phyloP scores from a whole-genome alignment of 1,284 basidiomycete species.

The Ganoderma lucidum region DNA sequence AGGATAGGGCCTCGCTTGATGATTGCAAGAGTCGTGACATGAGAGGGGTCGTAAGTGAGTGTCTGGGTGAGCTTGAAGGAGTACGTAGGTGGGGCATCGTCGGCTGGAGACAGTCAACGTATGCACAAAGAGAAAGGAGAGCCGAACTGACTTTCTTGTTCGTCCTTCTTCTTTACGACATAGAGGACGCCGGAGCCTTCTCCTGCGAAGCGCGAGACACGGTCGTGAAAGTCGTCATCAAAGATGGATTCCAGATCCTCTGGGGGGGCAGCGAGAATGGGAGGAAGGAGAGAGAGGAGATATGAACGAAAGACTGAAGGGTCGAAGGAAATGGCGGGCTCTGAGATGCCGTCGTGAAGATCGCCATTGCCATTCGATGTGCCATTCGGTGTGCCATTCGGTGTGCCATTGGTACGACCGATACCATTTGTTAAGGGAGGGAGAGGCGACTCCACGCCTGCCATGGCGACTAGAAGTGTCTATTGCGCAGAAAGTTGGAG shows the following conservation, averaged over 20 bases:
- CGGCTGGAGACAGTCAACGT: conserved; percentile 43
- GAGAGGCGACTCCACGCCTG: conserved; percentile 37
- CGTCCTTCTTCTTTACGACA: conserved; percentile 79
- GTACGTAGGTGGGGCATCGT: conserved; percentile 68
- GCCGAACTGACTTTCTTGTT: conserved; percentile 65
- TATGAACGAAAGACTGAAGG: conserved; percentile 70
- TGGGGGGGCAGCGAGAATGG: conserved; percentile 71
- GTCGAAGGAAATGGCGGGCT: conserved; percentile 57
- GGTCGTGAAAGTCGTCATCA: conserved; percentile 78
- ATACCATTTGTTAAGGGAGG: conserved; percentile 29
- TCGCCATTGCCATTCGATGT: conserved; percentile 36
- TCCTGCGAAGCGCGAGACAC: conserved; percentile 73
- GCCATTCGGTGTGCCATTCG: conserved; percentile 36
- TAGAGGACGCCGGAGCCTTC: conserved; percentile 81
- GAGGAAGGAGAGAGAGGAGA: conserved; percentile 75
- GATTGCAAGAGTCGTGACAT: conserved; percentile 89
- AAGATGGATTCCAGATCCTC: conserved; percentile 75
- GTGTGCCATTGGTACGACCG: conserved; percentile 34
- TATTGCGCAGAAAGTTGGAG: conserved; percentile 16
- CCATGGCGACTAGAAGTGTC: conserved; percentile 32
- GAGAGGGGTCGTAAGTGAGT: conserved; percentile 82
- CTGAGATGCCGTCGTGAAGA: conserved; percentile 35
- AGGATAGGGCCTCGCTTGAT: conserved; percentile 92
- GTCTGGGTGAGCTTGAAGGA: conserved; percentile 77
- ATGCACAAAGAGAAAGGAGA: conserved; percentile 5